phyloP scores from a whole-genome alignment of 148 eudicot species.

The Silene conica region DNA sequence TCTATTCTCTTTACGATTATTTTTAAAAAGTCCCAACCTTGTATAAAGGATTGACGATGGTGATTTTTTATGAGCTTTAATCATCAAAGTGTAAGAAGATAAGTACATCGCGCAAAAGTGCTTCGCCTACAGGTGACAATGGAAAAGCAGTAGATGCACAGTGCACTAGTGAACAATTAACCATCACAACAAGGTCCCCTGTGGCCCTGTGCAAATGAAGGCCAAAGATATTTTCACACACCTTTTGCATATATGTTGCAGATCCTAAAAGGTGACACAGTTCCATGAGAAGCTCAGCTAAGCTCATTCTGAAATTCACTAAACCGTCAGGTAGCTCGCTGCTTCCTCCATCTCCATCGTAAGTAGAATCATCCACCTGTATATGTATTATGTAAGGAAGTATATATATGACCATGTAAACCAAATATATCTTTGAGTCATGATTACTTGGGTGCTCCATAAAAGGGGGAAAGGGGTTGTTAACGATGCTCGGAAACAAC shows the following conservation, averaged over 20 bases:
- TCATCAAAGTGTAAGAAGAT: background rate
- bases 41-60: background rate
- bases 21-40: background rate
- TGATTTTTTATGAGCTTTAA: background rate
- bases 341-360: slow-evolving; percentile 45
- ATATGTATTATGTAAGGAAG: background rate
- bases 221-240: slow-evolving; percentile 21
- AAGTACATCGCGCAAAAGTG: background rate
- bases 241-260: slow-evolving; percentile 66
- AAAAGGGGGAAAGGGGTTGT: too few relatives aligned
- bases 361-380: slow-evolving; percentile 75
- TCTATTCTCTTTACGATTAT: too few relatives aligned
- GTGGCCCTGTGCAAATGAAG: background rate
- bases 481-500: too few relatives aligned
- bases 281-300: slow-evolving; percentile 87
- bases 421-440: background rate
- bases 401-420: background rate
- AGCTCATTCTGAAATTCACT: slow-evolving; percentile 70
- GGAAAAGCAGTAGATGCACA: slow-evolving; percentile 5
- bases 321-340: slow-evolving; percentile 81
- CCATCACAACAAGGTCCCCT: background rate
- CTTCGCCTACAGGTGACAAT: background rate
- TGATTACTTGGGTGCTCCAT: background rate
- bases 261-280: slow-evolving; percentile 73
- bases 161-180: background rate